Conservation (phyloP, 768 basidiomycete species). For the Sporobolomyces phaffii region DNA sequence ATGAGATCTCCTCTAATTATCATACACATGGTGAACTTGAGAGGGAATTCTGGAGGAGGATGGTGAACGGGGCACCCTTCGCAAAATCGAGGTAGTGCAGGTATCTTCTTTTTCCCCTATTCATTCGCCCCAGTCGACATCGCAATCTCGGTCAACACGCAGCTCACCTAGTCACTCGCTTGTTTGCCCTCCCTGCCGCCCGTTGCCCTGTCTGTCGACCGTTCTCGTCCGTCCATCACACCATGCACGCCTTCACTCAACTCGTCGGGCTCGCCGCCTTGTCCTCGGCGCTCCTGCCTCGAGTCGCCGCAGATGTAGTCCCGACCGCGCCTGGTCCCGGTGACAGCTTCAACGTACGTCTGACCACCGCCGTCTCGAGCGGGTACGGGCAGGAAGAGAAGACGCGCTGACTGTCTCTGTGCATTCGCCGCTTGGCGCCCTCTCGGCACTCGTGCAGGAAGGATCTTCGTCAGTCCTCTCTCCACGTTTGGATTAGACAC, state of each 20-base stretch:
- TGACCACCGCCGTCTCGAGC: not conserved
- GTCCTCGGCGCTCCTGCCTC: not conserved
- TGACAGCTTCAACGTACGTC: slow-evolving; percentile 10
- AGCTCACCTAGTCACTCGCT: not conserved
- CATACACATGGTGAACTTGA: too few relatives aligned
- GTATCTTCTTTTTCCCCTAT: not conserved
- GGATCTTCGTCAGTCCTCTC: slow-evolving; percentile 1
- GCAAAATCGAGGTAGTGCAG: not conserved
- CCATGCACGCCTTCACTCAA: slow-evolving; percentile 5
- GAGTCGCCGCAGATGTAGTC: not conserved
- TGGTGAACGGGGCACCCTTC: not conserved
- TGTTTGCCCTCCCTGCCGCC: too few relatives aligned
- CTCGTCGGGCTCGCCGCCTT: not conserved
- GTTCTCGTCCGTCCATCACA: not conserved
- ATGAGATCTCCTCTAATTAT: too few relatives aligned
- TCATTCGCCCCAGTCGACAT: not conserved
- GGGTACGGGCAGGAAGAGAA: too few relatives aligned
- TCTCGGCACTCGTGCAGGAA: slow-evolving; percentile 6
- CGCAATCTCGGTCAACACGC: not conserved
- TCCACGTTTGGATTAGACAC: too few relatives aligned
- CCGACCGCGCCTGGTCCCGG: slow-evolving; percentile 11
- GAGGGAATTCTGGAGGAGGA: not conserved
- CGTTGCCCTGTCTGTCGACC: not conserved
- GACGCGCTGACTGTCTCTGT: not conserved
- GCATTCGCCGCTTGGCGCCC: not conserved